Evolutionary conservation across 768 basidiomycete species (phyloP).

Genomic region (Russula emetica): DNA sequence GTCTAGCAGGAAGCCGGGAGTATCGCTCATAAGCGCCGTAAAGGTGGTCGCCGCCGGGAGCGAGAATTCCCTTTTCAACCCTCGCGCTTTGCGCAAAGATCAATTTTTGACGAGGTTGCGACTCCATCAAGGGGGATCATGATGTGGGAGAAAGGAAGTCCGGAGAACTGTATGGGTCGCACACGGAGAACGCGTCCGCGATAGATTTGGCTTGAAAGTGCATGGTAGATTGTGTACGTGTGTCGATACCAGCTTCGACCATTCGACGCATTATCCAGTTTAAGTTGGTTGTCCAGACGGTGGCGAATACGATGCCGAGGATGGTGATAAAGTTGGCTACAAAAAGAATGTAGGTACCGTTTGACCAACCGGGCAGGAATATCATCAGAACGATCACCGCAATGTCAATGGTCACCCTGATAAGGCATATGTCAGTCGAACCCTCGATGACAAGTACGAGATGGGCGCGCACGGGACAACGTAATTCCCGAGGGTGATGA

Average conservation of each 20-base stretch:
- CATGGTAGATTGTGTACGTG: constrained; percentile 20
- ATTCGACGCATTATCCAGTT: constrained; percentile 27
- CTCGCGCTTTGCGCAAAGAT: neutral
- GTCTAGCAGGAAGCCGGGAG: neutral
- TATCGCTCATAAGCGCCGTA: neutral
- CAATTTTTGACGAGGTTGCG: neutral
- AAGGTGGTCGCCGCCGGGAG: neutral
- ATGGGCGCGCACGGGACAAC: constrained; percentile 21
- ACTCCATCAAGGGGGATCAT: neutral
- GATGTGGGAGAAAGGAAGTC: neutral
- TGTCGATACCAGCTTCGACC: constrained; percentile 21
- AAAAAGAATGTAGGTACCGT: constrained; percentile 22
- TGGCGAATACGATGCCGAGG: constrained; percentile 27
- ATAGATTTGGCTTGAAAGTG: constrained; percentile 21
- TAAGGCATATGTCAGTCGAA: constrained; percentile 8
- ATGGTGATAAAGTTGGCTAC: constrained; percentile 26
- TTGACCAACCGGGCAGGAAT: constrained; percentile 15
- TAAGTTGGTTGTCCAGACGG: constrained; percentile 27
- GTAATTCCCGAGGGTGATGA: constrained; percentile 27
- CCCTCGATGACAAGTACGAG: neutral
- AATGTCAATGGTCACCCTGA: constrained; percentile 24
- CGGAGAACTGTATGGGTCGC: constrained; percentile 12
- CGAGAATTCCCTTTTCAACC: neutral
- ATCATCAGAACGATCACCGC: constrained; percentile 19
- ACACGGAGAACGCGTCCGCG: neutral